Conservation (phyloP, 495 filamentous ascomycete genomes). For the Aspergillus mulundensis region DNA sequence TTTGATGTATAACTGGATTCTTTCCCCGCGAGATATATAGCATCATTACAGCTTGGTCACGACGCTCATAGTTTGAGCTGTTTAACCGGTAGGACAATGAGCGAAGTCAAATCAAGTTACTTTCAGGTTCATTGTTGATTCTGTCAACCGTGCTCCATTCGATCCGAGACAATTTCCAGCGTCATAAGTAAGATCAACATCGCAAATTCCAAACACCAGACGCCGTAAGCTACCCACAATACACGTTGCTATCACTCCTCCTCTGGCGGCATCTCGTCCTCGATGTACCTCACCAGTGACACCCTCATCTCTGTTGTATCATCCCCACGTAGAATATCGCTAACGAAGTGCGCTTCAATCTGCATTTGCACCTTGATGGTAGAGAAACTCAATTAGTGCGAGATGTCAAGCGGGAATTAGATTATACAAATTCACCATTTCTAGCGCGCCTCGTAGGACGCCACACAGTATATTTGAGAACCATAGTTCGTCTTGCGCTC, state of each 20-base stretch:
- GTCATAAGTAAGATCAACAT: neutral
- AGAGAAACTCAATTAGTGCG: neutral
- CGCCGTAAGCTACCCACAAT: slow-evolving; percentile 14
- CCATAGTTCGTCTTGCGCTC: slow-evolving; percentile 96
- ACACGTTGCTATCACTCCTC: slow-evolving; percentile 61
- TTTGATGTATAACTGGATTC: too few relatives aligned
- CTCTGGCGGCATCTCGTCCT: slow-evolving; percentile 95
- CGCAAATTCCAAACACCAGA: slow-evolving; percentile 21
- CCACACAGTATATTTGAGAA: slow-evolving; percentile 97
- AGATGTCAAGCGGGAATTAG: neutral
- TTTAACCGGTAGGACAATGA: neutral
- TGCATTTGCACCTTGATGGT: slow-evolving; percentile 86
- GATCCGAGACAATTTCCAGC: neutral
- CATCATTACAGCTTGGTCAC: neutral
- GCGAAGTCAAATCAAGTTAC: neutral
- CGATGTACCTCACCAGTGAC: slow-evolving; percentile 87
- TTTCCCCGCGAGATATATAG: too few relatives aligned
- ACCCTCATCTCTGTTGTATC: slow-evolving; percentile 97
- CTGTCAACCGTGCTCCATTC: neutral
- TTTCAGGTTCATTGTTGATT: neutral
- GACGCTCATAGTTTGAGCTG: neutral
- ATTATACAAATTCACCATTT: slow-evolving; percentile 65
- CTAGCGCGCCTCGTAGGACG: slow-evolving; percentile 80
- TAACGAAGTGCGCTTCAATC: slow-evolving; percentile 94
- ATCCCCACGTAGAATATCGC: slow-evolving; percentile 87